Evolutionary conservation across 1,284 basidiomycete species (phyloP), one percentile per base, ranked within the genome.

Genomic region (Vanrija sp.): DNA sequence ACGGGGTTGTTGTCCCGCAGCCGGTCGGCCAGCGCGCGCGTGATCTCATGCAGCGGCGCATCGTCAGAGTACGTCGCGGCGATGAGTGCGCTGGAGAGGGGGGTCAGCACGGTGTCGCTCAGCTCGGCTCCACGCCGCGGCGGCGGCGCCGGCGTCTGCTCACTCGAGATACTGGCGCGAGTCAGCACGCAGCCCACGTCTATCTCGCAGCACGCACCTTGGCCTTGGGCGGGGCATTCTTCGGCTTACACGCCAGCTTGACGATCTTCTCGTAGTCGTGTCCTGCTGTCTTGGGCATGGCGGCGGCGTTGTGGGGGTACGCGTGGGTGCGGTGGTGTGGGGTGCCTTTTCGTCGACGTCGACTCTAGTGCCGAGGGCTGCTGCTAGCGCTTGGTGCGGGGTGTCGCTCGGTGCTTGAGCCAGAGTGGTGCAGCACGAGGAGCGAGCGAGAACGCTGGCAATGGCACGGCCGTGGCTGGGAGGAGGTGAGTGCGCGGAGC

Each of bases 221-320:
- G 62, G 89, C 78, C 78, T 97, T 97, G 60, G 93, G 93, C 8
- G 90, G 86, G 3, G 89, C 90, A 55, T 89, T 85, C 79, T 96
- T 97, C 45, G 93, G 89, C 81, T 96, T 95, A 79, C 89, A 92
- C 23, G 91, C 91, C 71, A 91, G 80, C 80, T 93, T 94, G 66
- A 94, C 86, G 28, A 62, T 62, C 61, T 62, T 82, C 49, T 62
- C 61, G 38, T 57, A 59, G 52, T 62, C 60, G 26, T 57, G 54
- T 43, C 26, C 29, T 47, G 9, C 21, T 6, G 43, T 43, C 19
- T 15, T 19, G 43, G 18, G 14, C 43, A 28, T 34, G 34, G 10
- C 34, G 10, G 34, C 34, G 34, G 9, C 14, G 34, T 7, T 12
- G 12, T 34, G 12, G 34, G 34, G 3, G 29, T 14, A 12, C 12